phyloP scores from a whole-genome alignment of 192 early-diverging fungal species.

The Endogone sp. region DNA sequence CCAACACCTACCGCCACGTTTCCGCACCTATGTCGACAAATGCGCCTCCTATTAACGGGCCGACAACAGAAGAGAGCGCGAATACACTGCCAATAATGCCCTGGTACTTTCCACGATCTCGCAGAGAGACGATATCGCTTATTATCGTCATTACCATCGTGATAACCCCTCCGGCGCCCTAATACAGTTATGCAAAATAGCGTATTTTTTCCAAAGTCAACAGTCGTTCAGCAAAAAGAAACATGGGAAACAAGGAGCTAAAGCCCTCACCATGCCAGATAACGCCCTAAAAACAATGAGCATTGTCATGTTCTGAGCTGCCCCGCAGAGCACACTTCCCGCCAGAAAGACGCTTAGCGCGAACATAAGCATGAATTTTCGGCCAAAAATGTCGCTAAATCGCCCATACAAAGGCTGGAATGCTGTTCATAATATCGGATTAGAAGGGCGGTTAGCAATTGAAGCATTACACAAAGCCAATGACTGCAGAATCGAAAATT shows the following conservation, averaged over 20 bases:
- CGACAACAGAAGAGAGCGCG: slow-evolving; percentile 75
- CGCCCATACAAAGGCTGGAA: slow-evolving; percentile 70
- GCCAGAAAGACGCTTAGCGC: slow-evolving; percentile 69
- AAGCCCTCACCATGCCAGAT: no score
- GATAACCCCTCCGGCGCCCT: slow-evolving; percentile 80
- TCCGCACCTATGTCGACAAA: slow-evolving; percentile 72
- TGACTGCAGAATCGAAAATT: no score
- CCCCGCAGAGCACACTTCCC: slow-evolving; percentile 56
- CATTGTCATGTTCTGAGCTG: slow-evolving; percentile 7
- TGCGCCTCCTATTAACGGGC: slow-evolving; percentile 87
- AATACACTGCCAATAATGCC: slow-evolving; percentile 74
- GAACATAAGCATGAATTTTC: slow-evolving; percentile 62
- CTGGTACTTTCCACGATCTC: slow-evolving; percentile 83
- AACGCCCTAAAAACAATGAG: background rate
- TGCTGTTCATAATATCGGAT: no score
- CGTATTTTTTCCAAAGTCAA: slow-evolving; percentile 39
- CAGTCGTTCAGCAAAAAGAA: background rate
- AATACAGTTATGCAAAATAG: slow-evolving; percentile 71
- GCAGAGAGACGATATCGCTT: slow-evolving; percentile 71
- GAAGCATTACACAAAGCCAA: no score
- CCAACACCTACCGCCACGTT: slow-evolving; percentile 58
- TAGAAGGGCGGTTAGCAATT: no score
- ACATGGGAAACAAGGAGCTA: background rate
- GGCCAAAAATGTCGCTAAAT: slow-evolving; percentile 66
- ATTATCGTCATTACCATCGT: slow-evolving; percentile 72